Conservation (phyloP, 257 asterid species). For the Henckelia pumila region DNA sequence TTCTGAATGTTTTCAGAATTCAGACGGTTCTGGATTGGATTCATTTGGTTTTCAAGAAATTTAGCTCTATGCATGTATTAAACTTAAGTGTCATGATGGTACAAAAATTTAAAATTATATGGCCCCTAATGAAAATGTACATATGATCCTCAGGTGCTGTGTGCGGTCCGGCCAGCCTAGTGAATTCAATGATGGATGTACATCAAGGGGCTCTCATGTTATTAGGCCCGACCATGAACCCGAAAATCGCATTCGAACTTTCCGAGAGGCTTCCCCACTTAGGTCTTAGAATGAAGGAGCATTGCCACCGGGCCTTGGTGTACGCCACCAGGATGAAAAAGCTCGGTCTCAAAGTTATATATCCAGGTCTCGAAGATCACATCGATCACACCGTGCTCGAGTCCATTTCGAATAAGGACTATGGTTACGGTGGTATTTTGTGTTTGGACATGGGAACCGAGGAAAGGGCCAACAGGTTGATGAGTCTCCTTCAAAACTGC, state of each 20-base stretch:
- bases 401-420: slow-evolving; percentile 55
- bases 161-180: slow-evolving; percentile 81
- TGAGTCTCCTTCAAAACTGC: slow-evolving; percentile 67
- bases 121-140: too few relatives aligned
- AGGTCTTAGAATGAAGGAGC: slow-evolving; percentile 86
- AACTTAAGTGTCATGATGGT: too few relatives aligned
- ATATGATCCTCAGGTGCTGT: slow-evolving; percentile 75
- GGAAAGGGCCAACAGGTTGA: slow-evolving; percentile 68
- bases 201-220: slow-evolving; percentile 88
- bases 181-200: slow-evolving; percentile 94
- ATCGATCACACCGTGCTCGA: slow-evolving; percentile 62
- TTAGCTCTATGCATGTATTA: background rate
- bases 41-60: background rate
- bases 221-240: slow-evolving; percentile 92
- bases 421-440: slow-evolving; percentile 79
- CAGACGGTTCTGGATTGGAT: background rate
- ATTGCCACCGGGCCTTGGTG: slow-evolving; percentile 61
- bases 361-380: slow-evolving; percentile 81
- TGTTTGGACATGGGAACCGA: slow-evolving; percentile 89
- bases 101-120: too few relatives aligned
- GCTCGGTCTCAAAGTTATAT: slow-evolving; percentile 69
- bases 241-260: slow-evolving; percentile 83
- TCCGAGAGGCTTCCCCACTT: slow-evolving; percentile 81
- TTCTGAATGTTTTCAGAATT: background rate
- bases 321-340: slow-evolving; percentile 66